Base-by-base conservation (phyloP, 257 asterid genomes). In the Solanum dulcamara region DNA sequence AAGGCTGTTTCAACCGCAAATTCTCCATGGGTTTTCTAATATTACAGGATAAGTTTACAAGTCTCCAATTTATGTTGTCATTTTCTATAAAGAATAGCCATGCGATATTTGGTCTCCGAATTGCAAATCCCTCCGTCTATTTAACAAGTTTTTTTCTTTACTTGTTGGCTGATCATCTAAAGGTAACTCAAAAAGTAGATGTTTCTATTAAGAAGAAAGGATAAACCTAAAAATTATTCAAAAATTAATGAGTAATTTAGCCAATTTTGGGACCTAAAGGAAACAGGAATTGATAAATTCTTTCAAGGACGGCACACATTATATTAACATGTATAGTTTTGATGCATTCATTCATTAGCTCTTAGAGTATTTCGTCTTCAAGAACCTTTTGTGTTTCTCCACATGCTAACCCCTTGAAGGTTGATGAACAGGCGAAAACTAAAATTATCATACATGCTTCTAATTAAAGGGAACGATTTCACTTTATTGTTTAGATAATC, bases 391-490 rank as follows among this genome's bases (percentile, higher is more conserved):
- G 83, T 17, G 17, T 6, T 89, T 80, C 84, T 80, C 51, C 44
- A 85, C 85, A 83, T 90, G 92, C 88, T 71, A 84, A 24, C 14
- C 85, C 84, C 85, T 80, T 86, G 86, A 46, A 85, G 86, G 24
- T 77, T 89, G 42, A 71, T 85, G 55, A 83, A 83, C 37, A 85
- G 42, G 33, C 86, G 86, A 70, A 64, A 60, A 68, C 85, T 85
- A 7, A 81, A 85, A 72, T 71, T 72, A 4, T 86, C 86, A 81
- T 85, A 57, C 42, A 55, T 10, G 33, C 10, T 60, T 38, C 10
- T 35, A 20, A 20, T 20, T 26, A 9, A 38, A 22, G 80, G 50
- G 26, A 22, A 37, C 51, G 38, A 38, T 20, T 38, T 37, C 50
- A 38, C 51, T 85, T 22, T 12, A 74, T 35, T 72, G 53, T 72